Evolutionary conservation across 768 basidiomycete species (phyloP), one percentile per base, ranked within the genome.

Genomic region (Boletus bicolor): DNA sequence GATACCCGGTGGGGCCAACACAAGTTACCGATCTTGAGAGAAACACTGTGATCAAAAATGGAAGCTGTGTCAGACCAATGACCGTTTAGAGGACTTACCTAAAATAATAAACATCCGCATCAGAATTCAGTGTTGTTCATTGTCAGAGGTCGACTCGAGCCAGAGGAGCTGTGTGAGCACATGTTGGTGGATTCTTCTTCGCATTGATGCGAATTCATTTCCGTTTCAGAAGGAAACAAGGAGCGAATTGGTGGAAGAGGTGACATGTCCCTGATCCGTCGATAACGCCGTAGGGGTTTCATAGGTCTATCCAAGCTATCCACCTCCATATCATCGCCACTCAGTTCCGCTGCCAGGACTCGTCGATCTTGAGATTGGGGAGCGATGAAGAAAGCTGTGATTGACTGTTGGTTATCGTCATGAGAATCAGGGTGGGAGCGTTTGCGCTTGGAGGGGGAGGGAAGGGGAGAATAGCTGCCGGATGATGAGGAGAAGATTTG

Each of bases 401-500:
- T 61, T 53, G 61, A 57, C 46, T 57, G 45, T 53, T 59, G 39
- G 47, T 58, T 53, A 56, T 66, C 61, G 48, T 62, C 61, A 51
- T 56, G 62, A 50, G 56, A 52, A 58, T 65, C 64, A 44, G 58
- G 52, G 50, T 61, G 54, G 12, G 51, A 51, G 45, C 70, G 69
- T 54, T 65, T 70, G 42, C 77, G 77, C 56, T 76, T 78, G 37
- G 60, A 67, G 41, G 75, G 70, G 57, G 70, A 77, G 9, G 67
- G 60, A 26, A 62, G 61, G 53, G 61, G 62, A 30, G 61, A 62
- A 59, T 71, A 67, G 42, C 70, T 69, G 49, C 76, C 68, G 51
- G 74, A 73, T 4, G 58, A 36, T 28, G 71, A 62, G 49, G 74
- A 61, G 77, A 75, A 74, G 19, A 85, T 75, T 38, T 80, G 77